Base-by-base conservation (phyloP, 306 rosid genomes). In the Inga oerstediana region DNA sequence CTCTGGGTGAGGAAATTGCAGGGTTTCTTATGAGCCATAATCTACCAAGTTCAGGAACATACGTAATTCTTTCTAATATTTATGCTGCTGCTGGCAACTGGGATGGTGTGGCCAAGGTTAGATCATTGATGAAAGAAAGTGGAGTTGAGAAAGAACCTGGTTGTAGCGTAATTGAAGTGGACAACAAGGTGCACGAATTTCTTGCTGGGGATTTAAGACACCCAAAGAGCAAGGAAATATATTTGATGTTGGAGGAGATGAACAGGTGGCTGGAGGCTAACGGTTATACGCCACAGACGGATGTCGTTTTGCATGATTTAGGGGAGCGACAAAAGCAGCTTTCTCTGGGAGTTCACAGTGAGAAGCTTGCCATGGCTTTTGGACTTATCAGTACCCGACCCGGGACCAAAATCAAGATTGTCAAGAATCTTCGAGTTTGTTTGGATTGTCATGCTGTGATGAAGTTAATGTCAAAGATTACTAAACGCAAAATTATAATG, bases 91-190 rank as follows among this genome's bases (percentile, higher is more conserved):
- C 91, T 32, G 88, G 92, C 22, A 86, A 91, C 88, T 93, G 96
- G 97, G 89, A 79, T 9, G 93, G 94, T 49, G 98, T 87, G 83
- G 94, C 94, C 17, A 91, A 84, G 64, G 86, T 94, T 22, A 90
- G 98, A 66, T 79, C 87, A 6, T 71, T 91, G 90, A 93, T 94
- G 98, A 93, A 89, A 89, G 86, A 77, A 35, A 84, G 85, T 69
- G 91, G 97, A 67, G 87, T 94, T 39, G 91, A 88, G 62, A 94
- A 94, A 83, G 97, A 94, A 81, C 97, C 97, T 19, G 98, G 98
- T 17, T 91, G 98, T 74, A 93, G 97, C 88, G 86, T 90, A 8
- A 88, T 94, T 65, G 98, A 94, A 84, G 86, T 93, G 78, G 76
- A 89, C 72, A 91, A 87, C 68, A 88, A 82, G 85, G 84, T 93